These are phyloP conservation scores for Oryza rufipogon DNA, from an alignment of 176 grass and related monocot genomes.

Conservation along the genomic window DNA sequence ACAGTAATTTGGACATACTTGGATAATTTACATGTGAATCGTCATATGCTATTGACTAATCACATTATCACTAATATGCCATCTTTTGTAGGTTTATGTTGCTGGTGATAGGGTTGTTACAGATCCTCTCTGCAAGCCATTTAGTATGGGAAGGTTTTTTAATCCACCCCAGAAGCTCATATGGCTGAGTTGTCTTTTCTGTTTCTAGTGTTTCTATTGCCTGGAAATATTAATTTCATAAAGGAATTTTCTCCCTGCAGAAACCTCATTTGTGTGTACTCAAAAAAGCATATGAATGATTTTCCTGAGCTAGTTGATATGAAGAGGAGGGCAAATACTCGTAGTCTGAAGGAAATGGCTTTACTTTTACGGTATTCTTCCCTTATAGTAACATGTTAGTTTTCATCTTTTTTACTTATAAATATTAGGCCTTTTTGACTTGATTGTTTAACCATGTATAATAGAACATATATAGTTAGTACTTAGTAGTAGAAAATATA, in stretches of 20 bases:
- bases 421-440: neutral
- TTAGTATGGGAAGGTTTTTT: slow-evolving; percentile 96
- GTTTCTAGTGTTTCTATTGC: slow-evolving; percentile 23
- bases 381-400: slow-evolving; percentile 42
- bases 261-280: slow-evolving; percentile 95
- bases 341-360: slow-evolving; percentile 99
- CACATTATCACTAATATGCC: slow-evolving; percentile 10
- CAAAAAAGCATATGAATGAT: slow-evolving; percentile 99
- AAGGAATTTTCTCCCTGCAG: slow-evolving; percentile 59
- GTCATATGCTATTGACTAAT: slow-evolving; percentile 29
- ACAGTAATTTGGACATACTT: slow-evolving; percentile 36
- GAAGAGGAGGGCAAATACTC: slow-evolving; percentile 93
- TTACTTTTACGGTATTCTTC: slow-evolving; percentile 85
- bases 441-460: slow-evolving; percentile 1
- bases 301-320: slow-evolving; percentile 84
- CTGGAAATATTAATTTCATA: slow-evolving; percentile 15
- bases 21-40: slow-evolving; percentile 25
- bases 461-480: slow-evolving; percentile 14
- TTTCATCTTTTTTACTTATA: slow-evolving; percentile 30
- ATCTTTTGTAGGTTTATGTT: slow-evolving; percentile 75
- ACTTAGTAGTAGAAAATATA: neutral
- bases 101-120: slow-evolving; percentile 94
- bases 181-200: slow-evolving; percentile 11
- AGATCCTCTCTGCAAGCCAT: slow-evolving; percentile 97
- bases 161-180: slow-evolving; percentile 18